phyloP scores from a whole-genome alignment of 2,329 filamentous ascomycete genomes.

The Exophiala oligosperma region DNA sequence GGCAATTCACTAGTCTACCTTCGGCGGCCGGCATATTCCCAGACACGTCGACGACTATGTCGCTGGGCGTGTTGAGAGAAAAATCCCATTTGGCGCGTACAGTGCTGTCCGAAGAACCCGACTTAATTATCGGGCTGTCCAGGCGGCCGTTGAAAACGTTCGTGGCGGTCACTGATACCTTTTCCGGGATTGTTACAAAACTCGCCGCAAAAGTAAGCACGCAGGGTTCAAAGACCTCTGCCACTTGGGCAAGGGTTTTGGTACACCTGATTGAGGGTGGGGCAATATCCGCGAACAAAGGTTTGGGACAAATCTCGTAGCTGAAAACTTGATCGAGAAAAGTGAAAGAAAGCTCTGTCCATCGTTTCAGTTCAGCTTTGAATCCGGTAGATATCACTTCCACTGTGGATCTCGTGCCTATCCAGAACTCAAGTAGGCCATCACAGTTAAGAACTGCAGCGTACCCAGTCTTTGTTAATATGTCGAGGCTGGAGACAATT shows the following conservation, averaged over 20 bases:
- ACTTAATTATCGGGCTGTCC: not conserved
- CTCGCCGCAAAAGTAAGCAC: no score
- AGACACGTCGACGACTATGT: constrained; percentile 33
- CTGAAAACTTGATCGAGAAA: no score
- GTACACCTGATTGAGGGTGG: no score
- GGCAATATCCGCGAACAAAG: no score
- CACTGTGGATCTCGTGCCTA: not conserved
- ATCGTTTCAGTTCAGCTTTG: no score
- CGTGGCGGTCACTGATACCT: not conserved
- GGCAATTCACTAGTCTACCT: constrained; percentile 36
- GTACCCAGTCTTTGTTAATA: constrained; percentile 5
- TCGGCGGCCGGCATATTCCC: constrained; percentile 20
- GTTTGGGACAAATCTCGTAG: no score
- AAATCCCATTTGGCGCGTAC: constrained; percentile 12
- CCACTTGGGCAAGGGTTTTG: no score
- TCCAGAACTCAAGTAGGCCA: constrained; percentile 3
- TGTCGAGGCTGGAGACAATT: constrained; percentile 13
- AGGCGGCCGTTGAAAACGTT: constrained; percentile 18
- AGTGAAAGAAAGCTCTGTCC: no score
- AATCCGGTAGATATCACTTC: no score
- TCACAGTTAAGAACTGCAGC: not conserved
- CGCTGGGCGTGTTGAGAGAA: constrained; percentile 10
- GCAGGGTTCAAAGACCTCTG: no score
- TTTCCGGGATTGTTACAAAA: no score
- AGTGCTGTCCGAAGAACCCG: not conserved